Conservation (phyloP, 1,139 yeast genomes). For the Magnusiomyces ingens region DNA sequence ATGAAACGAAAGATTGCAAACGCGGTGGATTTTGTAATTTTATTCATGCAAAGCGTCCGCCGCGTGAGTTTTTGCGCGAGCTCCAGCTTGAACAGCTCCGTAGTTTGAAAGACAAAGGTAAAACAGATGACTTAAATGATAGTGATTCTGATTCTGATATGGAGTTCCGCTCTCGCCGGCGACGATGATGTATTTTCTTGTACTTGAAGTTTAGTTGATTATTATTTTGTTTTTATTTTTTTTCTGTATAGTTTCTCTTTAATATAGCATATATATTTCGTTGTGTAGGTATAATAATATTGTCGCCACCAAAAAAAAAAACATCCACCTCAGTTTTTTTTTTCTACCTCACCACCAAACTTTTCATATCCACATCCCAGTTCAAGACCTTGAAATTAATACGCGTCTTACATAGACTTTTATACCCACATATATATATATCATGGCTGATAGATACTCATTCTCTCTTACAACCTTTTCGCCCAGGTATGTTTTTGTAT, state of each 20-base stretch:
- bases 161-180: not conserved
- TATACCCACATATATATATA: not conserved
- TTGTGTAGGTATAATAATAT: not conserved
- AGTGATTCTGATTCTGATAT: not conserved
- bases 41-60: constrained; percentile 68
- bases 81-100: constrained; percentile 37
- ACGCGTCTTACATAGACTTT: not conserved
- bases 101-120: constrained; percentile 20
- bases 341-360: constrained; percentile 9
- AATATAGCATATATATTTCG: not conserved
- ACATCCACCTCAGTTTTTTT: not conserved
- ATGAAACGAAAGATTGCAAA: constrained; percentile 55
- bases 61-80: constrained; percentile 37
- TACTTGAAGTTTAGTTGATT: no score
- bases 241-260: not conserved
- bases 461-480: constrained; percentile 95
- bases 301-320: not conserved
- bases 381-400: not conserved
- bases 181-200: not conserved
- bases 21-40: constrained; percentile 83
- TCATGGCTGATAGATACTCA: constrained; percentile 96
- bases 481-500: constrained; percentile 60
- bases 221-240: no score
- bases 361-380: not conserved
- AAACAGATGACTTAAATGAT: not conserved